Evolutionary conservation across 176 grass and related monocot species (phyloP).

Genomic region (Bolboschoenus planiculmis): DNA sequence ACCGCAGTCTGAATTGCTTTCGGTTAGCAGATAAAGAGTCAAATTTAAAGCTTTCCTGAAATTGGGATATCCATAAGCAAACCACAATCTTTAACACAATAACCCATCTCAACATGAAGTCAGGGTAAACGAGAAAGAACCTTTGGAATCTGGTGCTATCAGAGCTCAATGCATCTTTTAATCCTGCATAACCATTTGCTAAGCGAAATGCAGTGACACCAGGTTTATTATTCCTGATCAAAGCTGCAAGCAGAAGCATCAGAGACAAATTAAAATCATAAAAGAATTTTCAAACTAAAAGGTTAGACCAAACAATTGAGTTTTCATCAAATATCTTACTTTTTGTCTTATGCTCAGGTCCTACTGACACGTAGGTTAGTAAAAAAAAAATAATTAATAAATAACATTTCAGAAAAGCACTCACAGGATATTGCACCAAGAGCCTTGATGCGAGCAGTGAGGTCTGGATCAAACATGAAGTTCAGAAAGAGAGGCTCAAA

Average conservation of each 20-base stretch:
- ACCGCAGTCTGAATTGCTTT: slow-evolving; percentile 53
- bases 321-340: not conserved
- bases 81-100: slow-evolving; percentile 2
- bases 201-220: slow-evolving; percentile 68
- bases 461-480: slow-evolving; percentile 75
- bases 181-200: slow-evolving; percentile 69
- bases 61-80: not conserved
- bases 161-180: slow-evolving; percentile 67
- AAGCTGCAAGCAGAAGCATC: slow-evolving; percentile 42
- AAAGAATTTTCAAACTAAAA: not conserved
- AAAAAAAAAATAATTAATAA: not conserved
- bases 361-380: not conserved
- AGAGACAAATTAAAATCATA: slow-evolving; percentile 21
- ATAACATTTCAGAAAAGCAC: slow-evolving; percentile 3
- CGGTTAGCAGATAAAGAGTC: slow-evolving; percentile 59
- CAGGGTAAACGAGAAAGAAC: slow-evolving; percentile 11
- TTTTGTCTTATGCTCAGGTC: not conserved
- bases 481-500: slow-evolving; percentile 80
- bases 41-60: slow-evolving; percentile 79
- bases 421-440: slow-evolving; percentile 88
- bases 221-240: slow-evolving; percentile 76
- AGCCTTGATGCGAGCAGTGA: slow-evolving; percentile 79
- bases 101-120: not conserved
- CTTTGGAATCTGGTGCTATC: slow-evolving; percentile 71
- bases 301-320: not conserved